Evolutionary conservation across 352 stramenopile genomes (phyloP), one percentile per base, ranked within the genome.

Genomic region (Globisporangium camurandrum): DNA sequence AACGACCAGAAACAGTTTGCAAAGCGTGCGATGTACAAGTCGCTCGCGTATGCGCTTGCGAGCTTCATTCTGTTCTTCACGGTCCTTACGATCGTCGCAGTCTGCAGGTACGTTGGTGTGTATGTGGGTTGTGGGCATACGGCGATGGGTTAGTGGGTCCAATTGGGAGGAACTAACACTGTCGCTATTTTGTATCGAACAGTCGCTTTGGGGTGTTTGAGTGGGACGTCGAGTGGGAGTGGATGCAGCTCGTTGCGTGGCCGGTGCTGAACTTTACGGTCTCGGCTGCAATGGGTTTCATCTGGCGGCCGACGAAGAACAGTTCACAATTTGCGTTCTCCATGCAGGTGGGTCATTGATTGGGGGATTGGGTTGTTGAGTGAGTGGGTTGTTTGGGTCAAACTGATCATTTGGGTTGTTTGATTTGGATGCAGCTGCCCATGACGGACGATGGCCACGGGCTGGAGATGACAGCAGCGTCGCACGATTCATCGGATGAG

Each of bases 221-320:
- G 57, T 96, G 84, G 86, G 78, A 89, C 42, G 87, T 93, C 37
- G 81, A 95, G 58, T 95, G 79, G 74, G 79, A 94, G 53, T 96
- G 87, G 87, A 89, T 92, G 69, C 77, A 95, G 52, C 69, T 95
- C n/a, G 86, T 96, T 30, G 83, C 82, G 22, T 96, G 86, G 84
- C 84, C 87, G 14, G 78, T 95, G 39, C 71, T 96, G 37, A 95
- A 96, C 62, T 96, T 96, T 49, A 91, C 69, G 2, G 84, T 96
- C 16, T 89, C 86, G 48, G 66, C 78, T 12, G 81, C 87, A 1
- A 94, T 96, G 75, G 88, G 84, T 51, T 67, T 91, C 50, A 95
- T 96, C 50, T 96, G 87, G 87, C 75, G 84, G 12, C 87, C 87
- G 3, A 93, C 82, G 0, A 66, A 86, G 51, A 89, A 84, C 57